Evolutionary conservation across 1,284 basidiomycete genomes (phyloP).

Genomic region (Ganoderma lingzhi): DNA sequence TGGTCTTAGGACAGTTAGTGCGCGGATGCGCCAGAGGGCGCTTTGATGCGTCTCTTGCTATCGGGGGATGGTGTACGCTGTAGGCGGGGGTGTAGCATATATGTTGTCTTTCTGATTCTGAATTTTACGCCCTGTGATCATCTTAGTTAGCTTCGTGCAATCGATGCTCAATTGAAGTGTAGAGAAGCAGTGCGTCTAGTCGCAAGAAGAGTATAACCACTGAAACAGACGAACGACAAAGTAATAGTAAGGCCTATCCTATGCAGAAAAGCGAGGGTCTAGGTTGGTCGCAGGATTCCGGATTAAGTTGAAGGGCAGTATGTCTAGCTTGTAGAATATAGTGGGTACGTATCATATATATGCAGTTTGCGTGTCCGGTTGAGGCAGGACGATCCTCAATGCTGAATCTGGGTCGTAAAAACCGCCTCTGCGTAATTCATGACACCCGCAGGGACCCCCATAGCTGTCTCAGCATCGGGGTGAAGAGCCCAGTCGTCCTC

Average conservation of each 20-base stretch:
- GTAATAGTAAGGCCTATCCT: background rate
- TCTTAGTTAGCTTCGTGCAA: background rate
- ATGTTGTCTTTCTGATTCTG: background rate
- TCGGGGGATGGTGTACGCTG: slow-evolving; percentile 6
- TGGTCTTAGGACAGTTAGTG: slow-evolving; percentile 89
- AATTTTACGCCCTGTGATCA: no score
- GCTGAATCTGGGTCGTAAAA: slow-evolving; percentile 22
- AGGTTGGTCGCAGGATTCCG: background rate
- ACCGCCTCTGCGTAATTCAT: slow-evolving; percentile 12
- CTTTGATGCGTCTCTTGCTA: slow-evolving; percentile 47
- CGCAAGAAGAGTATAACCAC: background rate
- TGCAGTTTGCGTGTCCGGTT: background rate
- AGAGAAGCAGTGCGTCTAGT: background rate
- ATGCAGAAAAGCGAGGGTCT: background rate
- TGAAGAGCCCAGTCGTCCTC: slow-evolving; percentile 24
- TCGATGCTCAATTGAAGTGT: background rate
- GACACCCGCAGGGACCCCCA: slow-evolving; percentile 17
- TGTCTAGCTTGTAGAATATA: background rate
- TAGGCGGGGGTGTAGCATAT: slow-evolving; percentile 14
- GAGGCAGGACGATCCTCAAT: slow-evolving; percentile 1
- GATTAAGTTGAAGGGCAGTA: background rate
- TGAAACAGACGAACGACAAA: background rate
- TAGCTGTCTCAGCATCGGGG: slow-evolving; percentile 22
- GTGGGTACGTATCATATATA: background rate
- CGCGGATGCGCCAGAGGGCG: slow-evolving; percentile 91